Evolutionary conservation across 1,284 basidiomycete species (phyloP).

Genomic region (Acaromyces ingoldii): DNA sequence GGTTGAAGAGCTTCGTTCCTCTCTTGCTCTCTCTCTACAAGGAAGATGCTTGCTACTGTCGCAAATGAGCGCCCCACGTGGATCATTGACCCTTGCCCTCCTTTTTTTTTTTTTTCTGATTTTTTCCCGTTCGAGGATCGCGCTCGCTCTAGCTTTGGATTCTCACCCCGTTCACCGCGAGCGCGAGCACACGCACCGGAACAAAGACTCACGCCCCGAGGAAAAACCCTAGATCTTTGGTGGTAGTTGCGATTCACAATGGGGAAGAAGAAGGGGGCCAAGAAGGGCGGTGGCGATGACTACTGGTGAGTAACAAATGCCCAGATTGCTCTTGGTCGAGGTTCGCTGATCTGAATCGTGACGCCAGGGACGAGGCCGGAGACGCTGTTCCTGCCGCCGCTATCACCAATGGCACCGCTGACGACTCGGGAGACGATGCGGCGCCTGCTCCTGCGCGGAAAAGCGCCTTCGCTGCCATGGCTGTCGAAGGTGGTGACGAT

Average conservation of each 20-base stretch:
- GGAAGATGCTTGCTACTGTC: too few relatives aligned
- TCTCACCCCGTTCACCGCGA: too few relatives aligned
- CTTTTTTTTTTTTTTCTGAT: too few relatives aligned
- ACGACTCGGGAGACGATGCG: constrained; percentile 1
- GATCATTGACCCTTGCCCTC: too few relatives aligned
- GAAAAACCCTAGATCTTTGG: too few relatives aligned
- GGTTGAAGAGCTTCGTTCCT: too few relatives aligned
- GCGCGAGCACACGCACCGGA: too few relatives aligned
- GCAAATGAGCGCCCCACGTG: too few relatives aligned
- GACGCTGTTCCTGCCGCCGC: constrained; percentile 25
- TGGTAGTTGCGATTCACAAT: constrained; percentile 13
- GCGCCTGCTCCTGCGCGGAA: constrained; percentile 6
- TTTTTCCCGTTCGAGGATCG: too few relatives aligned
- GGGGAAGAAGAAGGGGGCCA: constrained; percentile 46
- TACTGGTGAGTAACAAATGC: constrained; percentile 26
- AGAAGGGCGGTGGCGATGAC: constrained; percentile 34
- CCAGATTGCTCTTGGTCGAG: background rate
- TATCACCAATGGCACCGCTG: constrained; percentile 5
- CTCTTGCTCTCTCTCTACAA: too few relatives aligned
- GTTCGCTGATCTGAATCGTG: background rate
- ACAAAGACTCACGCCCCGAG: too few relatives aligned
- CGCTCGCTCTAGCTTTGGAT: too few relatives aligned
- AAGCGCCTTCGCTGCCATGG: constrained; percentile 13
- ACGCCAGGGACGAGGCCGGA: constrained; percentile 27
- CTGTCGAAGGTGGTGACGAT: constrained; percentile 9